phyloP scores from a whole-genome alignment of 176 grass and related monocot genomes.

The Bothriochloa decipiens region DNA sequence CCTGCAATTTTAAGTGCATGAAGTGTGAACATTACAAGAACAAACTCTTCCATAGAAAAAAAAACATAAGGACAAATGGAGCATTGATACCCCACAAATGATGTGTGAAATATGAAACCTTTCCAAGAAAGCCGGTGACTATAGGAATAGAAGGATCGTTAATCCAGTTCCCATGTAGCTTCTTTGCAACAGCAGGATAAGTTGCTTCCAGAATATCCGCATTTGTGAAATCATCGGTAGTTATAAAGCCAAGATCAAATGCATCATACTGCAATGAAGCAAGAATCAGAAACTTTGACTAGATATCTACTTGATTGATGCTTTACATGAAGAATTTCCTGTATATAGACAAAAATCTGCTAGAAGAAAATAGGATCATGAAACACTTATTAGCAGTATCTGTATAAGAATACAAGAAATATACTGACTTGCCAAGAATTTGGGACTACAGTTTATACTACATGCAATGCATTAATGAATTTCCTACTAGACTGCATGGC shows the following conservation, averaged over 20 bases:
- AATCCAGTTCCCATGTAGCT: slow-evolving; percentile 68
- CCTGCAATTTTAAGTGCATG: slow-evolving; percentile 44
- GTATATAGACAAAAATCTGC: not conserved
- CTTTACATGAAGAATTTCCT: not conserved
- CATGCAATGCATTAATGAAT: not conserved
- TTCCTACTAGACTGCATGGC: slow-evolving; percentile 1
- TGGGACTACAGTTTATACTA: slow-evolving; percentile 3
- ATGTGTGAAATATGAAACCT: slow-evolving; percentile 47
- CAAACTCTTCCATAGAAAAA: not conserved
- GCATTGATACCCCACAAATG: slow-evolving; percentile 4
- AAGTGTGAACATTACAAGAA: not conserved
- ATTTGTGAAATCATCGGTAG: slow-evolving; percentile 79
- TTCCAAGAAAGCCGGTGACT: slow-evolving; percentile 81
- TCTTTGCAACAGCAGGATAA: slow-evolving; percentile 80
- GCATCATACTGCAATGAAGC: slow-evolving; percentile 70
- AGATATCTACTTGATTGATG: slow-evolving; percentile 11
- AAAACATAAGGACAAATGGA: slow-evolving; percentile 4
- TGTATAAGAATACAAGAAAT: not conserved
- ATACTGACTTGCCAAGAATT: not conserved
- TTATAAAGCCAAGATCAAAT: slow-evolving; percentile 83
- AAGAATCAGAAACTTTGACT: not conserved
- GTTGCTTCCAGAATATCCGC: slow-evolving; percentile 83
- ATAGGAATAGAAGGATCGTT: slow-evolving; percentile 62
- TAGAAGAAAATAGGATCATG: not conserved
- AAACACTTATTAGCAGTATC: not conserved